These are phyloP conservation scores for Pleodorina starrii DNA, from an alignment of 139 green algal species.

Conservation along the genomic window DNA sequence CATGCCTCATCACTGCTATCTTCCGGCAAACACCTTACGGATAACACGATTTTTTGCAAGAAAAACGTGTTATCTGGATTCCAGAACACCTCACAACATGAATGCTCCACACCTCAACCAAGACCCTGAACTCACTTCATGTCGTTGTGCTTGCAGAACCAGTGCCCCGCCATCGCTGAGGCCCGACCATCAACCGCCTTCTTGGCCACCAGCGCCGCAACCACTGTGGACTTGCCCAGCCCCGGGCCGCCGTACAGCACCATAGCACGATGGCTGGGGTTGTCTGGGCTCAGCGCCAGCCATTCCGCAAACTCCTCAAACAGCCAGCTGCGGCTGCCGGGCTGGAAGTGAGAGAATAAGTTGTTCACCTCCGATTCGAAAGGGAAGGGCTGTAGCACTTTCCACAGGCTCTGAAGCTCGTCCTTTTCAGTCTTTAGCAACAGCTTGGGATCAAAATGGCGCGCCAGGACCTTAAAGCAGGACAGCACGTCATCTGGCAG, in stretches of 20 bases:
- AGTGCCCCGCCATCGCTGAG: not conserved
- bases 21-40: too few relatives aligned
- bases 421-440: not conserved
- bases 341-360: not conserved
- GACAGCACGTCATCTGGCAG: not conserved
- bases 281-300: not conserved
- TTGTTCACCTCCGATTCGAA: not conserved
- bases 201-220: not conserved
- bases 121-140: not conserved
- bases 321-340: not conserved
- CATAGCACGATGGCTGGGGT: not conserved
- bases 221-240: conserved; percentile 16
- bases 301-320: conserved; percentile 3
- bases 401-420: not conserved
- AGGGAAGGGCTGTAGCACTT: not conserved
- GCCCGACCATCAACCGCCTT: not conserved
- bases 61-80: too few relatives aligned
- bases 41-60: too few relatives aligned
- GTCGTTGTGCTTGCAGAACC: not conserved
- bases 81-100: too few relatives aligned
- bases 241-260: conserved; percentile 11
- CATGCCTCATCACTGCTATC: too few relatives aligned
- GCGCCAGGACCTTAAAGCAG: not conserved
- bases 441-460: not conserved
- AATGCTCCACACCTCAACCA: too few relatives aligned